Evolutionary conservation across 2,329 filamentous ascomycete genomes (phyloP), one percentile per base, ranked within the genome.

Genomic region (Colletotrichum eremochloae): DNA sequence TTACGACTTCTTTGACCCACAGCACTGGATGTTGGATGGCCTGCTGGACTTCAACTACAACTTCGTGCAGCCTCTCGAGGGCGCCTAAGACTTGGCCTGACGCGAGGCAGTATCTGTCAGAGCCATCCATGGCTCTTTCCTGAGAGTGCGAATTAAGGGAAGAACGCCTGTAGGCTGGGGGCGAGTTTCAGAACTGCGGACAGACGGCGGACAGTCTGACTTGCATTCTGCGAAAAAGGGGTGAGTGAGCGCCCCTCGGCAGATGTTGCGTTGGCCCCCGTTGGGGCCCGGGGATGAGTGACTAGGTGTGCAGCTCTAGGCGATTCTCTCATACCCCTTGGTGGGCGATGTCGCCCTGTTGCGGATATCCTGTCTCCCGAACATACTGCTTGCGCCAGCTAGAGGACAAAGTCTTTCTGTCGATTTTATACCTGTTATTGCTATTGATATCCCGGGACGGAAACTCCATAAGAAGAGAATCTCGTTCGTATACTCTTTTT

Each of bases 11-110:
- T 97, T 97, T 78, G 95, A 97, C 82, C 94, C 95, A 1, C 87
- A 97, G 77, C 94, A 96, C 80, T 98, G 95, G 95, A 94, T 97
- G 86, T 85, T 98, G 72, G 95, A 98, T 80, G 94, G 94, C 18
- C 86, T 96, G 44, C 86, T 96, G 72, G 93, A 95, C 79, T 93
- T 96, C 79, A 94, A 93, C 75, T 95, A 92, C 78, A 87, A 86
- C 14, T 92, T 89, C 77, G 85, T 87, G 48, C 82, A 84, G 68
- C 84, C 86, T 1, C 80, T 90, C 48, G 89, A 92, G 73, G 85
- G 87, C 74, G 82, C 86, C 74, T 89, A 83, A 76, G 38, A 46
- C 48, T 40, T 18, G 15, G n/a, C 20, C 29, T 24, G 36, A 58
- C 24, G 15, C 24, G n/a, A 24, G 29, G 20, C 31, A 66, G 53